phyloP scores from a whole-genome alignment of 2,329 filamentous ascomycete genomes.

The Aspergillus sp. region DNA sequence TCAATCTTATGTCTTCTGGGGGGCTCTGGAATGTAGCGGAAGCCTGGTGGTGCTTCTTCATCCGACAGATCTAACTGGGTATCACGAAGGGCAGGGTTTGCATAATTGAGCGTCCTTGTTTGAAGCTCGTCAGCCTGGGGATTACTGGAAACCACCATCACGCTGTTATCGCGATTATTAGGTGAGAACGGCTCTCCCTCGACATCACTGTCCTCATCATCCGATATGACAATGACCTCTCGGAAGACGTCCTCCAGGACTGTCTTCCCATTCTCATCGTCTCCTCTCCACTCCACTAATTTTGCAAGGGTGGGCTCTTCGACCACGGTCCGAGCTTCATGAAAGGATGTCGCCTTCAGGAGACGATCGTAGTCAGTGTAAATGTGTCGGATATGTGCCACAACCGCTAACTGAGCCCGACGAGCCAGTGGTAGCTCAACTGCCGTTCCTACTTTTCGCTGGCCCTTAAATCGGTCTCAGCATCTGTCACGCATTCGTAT shows the following conservation, averaged over 20 bases:
- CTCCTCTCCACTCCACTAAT: conserved; percentile 64
- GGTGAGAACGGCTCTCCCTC: conserved; percentile 34
- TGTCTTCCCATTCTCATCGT: conserved; percentile 54
- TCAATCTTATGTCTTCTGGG: conserved; percentile 39
- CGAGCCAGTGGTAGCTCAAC: conserved; percentile 56
- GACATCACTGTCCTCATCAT: conserved; percentile 57
- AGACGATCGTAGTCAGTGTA: conserved; percentile 65
- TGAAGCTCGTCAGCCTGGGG: conserved; percentile 38
- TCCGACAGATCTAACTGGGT: conserved; percentile 33
- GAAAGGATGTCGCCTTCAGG: conserved; percentile 54
- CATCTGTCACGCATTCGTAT: conserved; percentile 7
- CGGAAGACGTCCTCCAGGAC: conserved; percentile 64
- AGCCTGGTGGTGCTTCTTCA: conserved; percentile 39
- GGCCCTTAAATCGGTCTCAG: conserved; percentile 46
- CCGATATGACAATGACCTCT: conserved; percentile 65
- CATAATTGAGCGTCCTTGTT: conserved; percentile 32
- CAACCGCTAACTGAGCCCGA: conserved; percentile 62
- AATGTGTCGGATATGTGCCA: conserved; percentile 62
- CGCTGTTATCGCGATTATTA: conserved; percentile 39
- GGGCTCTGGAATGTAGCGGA: conserved; percentile 37
- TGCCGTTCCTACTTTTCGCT: conserved; percentile 60
- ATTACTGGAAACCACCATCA: conserved; percentile 47
- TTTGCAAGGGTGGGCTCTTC: conserved; percentile 58
- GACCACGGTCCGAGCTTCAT: conserved; percentile 56
- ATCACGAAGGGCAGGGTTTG: conserved; percentile 21